Evolutionary conservation across 2,329 filamentous ascomycete genomes (phyloP).

Genomic region (Pyricularia sp.): DNA sequence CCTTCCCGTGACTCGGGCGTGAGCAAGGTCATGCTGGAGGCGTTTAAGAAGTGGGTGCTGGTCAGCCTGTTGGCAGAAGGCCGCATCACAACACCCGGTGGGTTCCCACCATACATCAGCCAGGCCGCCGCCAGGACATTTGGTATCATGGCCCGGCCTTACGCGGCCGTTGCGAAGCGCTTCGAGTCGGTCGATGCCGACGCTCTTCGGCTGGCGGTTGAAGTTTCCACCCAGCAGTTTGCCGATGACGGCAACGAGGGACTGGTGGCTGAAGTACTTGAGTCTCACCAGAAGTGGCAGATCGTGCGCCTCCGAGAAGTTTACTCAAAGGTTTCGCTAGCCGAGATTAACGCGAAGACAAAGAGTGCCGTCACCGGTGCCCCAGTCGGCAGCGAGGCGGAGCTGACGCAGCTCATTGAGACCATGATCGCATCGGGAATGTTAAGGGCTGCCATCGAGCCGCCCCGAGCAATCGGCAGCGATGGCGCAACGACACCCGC

Average conservation of each 20-base stretch:
- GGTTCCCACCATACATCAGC: slow-evolving; percentile 43
- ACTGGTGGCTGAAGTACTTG: slow-evolving; percentile 59
- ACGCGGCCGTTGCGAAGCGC: slow-evolving; percentile 57
- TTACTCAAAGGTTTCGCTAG: slow-evolving; percentile 52
- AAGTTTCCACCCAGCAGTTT: slow-evolving; percentile 46
- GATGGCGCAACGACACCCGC: slow-evolving; percentile 18
- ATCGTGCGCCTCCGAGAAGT: slow-evolving; percentile 64
- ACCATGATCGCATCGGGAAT: slow-evolving; percentile 47
- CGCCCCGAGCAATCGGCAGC: slow-evolving; percentile 18
- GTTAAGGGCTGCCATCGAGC: slow-evolving; percentile 42
- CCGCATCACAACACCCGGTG: slow-evolving; percentile 32
- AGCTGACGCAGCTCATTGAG: slow-evolving; percentile 36
- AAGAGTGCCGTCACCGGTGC: slow-evolving; percentile 43
- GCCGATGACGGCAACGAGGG: slow-evolving; percentile 61
- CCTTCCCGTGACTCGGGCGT: slow-evolving; percentile 53
- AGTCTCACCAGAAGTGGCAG: slow-evolving; percentile 66
- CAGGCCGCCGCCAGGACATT: slow-evolving; percentile 44
- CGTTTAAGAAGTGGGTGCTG: slow-evolving; percentile 86
- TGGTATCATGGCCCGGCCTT: slow-evolving; percentile 53
- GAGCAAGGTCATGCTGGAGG: slow-evolving; percentile 76
- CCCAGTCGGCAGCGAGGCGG: slow-evolving; percentile 28
- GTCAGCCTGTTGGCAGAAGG: slow-evolving; percentile 65
- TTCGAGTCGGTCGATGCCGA: slow-evolving; percentile 50
- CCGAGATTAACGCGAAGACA: slow-evolving; percentile 41
- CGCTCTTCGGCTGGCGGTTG: slow-evolving; percentile 54